phyloP scores from a whole-genome alignment of 306 rosid genomes.

The Cajanus cajan region DNA sequence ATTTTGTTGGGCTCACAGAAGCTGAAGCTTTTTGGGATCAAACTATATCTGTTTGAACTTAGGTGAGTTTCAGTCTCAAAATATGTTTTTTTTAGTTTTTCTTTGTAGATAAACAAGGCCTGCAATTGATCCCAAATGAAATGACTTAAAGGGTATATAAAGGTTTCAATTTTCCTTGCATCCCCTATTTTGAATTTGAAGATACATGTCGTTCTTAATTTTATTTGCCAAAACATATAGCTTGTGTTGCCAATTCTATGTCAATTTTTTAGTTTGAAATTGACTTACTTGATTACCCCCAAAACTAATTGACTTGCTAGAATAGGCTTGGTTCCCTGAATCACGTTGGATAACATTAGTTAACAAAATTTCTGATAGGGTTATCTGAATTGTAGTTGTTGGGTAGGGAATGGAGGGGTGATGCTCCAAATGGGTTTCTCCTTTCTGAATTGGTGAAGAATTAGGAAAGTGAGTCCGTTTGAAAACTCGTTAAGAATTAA shows the following conservation, averaged over 20 bases:
- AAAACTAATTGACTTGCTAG: not conserved
- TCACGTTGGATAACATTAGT: not conserved
- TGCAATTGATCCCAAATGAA: conserved; percentile 5
- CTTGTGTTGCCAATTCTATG: not conserved
- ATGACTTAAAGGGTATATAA: not conserved
- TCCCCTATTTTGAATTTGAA: not conserved
- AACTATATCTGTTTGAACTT: conserved; percentile 6
- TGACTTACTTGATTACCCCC: not conserved
- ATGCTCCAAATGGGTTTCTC: conserved; percentile 14
- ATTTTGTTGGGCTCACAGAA: conserved; percentile 2
- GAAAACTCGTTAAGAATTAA: not conserved
- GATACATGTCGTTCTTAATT: not conserved
- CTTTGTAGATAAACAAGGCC: not conserved
- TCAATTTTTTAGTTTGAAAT: not conserved
- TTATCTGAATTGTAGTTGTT: conserved; percentile 13
- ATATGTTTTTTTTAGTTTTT: not conserved
- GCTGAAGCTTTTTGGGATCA: conserved; percentile 19
- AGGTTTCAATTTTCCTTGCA: not conserved
- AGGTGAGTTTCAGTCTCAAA: conserved; percentile 37
- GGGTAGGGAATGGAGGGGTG: conserved; percentile 7
- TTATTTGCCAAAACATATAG: not conserved
- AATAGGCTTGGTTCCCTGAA: conserved; percentile 5
- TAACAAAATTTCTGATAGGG: not conserved
- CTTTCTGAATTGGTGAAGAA: conserved; percentile 4
- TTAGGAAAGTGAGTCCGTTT: not conserved